phyloP scores from a whole-genome alignment of 208 protist species.

The Vickermania ingenoplastis region DNA sequence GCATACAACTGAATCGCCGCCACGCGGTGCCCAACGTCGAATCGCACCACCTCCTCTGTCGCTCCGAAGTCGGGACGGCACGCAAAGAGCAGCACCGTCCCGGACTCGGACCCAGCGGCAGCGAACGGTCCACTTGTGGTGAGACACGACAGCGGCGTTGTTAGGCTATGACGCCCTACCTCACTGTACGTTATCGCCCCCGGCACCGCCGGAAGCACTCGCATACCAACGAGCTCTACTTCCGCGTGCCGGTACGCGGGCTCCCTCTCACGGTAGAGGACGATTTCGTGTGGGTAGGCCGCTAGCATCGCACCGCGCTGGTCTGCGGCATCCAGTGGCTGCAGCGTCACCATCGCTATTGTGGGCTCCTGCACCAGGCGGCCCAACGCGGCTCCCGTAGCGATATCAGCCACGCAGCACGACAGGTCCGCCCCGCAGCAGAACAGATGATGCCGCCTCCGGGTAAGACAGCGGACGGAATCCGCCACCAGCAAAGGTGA shows the following conservation, averaged over 20 bases:
- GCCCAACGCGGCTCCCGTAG: slow-evolving; percentile 27
- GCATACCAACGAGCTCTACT: slow-evolving; percentile 15
- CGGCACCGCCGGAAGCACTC: slow-evolving; percentile 22
- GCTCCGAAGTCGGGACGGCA: slow-evolving; percentile 17
- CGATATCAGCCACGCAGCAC: slow-evolving; percentile 33
- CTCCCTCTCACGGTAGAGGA: slow-evolving; percentile 14
- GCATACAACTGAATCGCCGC: slow-evolving; percentile 53
- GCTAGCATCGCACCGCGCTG: slow-evolving; percentile 13
- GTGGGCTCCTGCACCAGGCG: slow-evolving; percentile 22
- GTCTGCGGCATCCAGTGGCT: slow-evolving; percentile 7
- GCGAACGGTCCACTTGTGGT: slow-evolving; percentile 14
- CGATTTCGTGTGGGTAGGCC: slow-evolving; percentile 22
- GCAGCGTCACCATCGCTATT: slow-evolving; percentile 22
- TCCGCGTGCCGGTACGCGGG: background rate
- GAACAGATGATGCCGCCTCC: slow-evolving; percentile 35
- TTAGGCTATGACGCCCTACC: background rate
- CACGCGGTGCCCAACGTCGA: slow-evolving; percentile 77
- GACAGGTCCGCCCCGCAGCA: slow-evolving; percentile 54
- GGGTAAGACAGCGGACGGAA: slow-evolving; percentile 30
- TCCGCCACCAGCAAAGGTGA: slow-evolving; percentile 26
- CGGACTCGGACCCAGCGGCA: slow-evolving; percentile 51
- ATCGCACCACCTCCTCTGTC: slow-evolving; percentile 51
- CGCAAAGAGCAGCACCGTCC: slow-evolving; percentile 55
- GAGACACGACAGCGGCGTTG: background rate
- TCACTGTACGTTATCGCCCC: slow-evolving; percentile 50